phyloP scores from a whole-genome alignment of 1,139 yeast species.

The Wickerhamomyces sp. region DNA sequence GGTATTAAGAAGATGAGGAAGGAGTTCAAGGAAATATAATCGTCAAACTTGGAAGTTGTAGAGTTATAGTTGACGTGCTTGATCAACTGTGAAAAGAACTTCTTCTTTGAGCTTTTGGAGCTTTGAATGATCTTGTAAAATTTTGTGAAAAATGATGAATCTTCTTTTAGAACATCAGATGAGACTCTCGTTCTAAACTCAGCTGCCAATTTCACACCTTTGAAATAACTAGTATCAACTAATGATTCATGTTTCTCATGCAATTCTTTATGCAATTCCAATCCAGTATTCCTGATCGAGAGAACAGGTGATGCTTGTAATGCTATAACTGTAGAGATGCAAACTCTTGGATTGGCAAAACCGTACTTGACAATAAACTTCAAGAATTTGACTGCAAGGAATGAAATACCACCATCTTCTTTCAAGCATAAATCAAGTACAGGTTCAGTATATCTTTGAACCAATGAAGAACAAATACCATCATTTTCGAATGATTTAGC shows the following conservation, averaged over 20 bases:
- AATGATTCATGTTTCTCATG: constrained; percentile 67
- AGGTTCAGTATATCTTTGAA: constrained; percentile 51
- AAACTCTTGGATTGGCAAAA: constrained; percentile 65
- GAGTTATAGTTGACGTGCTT: constrained; percentile 31
- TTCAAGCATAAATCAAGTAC: constrained; percentile 45
- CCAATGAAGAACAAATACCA: constrained; percentile 67
- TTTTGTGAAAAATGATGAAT: constrained; percentile 22
- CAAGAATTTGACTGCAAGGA: constrained; percentile 48
- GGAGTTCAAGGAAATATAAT: constrained; percentile 21
- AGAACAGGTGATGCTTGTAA: constrained; percentile 49
- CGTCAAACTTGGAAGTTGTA: constrained; percentile 10
- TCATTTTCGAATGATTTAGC: constrained; percentile 46
- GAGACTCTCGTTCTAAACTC: constrained; percentile 28
- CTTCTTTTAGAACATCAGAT: constrained; percentile 9
- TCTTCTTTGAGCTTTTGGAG: constrained; percentile 41
- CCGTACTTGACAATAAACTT: constrained; percentile 57
- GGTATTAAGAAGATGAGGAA: constrained; percentile 33
- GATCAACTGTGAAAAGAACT: constrained; percentile 35
- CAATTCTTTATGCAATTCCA: constrained; percentile 47
- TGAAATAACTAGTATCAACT: constrained; percentile 57
- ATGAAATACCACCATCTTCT: constrained; percentile 41
- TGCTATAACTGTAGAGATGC: constrained; percentile 67
- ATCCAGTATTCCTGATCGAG: constrained; percentile 43
- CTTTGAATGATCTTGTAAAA: constrained; percentile 42
- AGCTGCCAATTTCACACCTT: constrained; percentile 57